Evolutionary conservation across 169 alveolate genomes (phyloP), one percentile per base, ranked within the genome.

Genomic region (Plasmodium gaboni): DNA sequence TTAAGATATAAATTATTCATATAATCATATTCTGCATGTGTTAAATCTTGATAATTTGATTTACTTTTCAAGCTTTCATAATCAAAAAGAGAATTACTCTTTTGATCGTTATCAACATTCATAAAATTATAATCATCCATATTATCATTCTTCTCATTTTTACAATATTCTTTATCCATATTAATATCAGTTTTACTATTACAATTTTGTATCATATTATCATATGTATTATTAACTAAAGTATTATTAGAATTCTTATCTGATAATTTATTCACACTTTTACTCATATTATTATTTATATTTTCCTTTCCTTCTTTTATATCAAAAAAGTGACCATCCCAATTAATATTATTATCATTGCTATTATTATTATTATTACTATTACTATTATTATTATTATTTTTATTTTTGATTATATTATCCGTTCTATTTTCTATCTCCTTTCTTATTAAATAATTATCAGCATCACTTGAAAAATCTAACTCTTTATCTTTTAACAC

Each of bases 21-120:
- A 86, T 91, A 76, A 76, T 78, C 92, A 24, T 88, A 73, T 74
- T 94, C 96, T 13, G 88, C 94, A 64, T 94, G 95, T 15, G 96
- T 94, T 48, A 94, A 76, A 55, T 94, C 95, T 68, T 94, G 94
- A 38, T 88, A 91, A 42, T 44, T 53, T 6, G 65, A 73, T 24
- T 63, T 74, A 57, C 78, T 60, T n/a, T 86, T 68, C 59, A 88
- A 17, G 13, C 92, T 72, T 76, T 91, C 95, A 50, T 86, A 90
- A 51, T 85, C 72, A 38, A 38, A 38, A 60, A 85, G 48, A 26
- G 63, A 46, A 48, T 60, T 32, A 4, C 32, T 53, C 8, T 85
- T 71, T 48, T 46, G 42, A 50, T 24, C 38, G 17, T 73, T 44
- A 26, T 59, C 59, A 12, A 17, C 72, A 12, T 46, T 12, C n/a